Evolutionary conservation across 2,329 filamentous ascomycete genomes (phyloP).

Genomic region (Coniochaeta sp.): DNA sequence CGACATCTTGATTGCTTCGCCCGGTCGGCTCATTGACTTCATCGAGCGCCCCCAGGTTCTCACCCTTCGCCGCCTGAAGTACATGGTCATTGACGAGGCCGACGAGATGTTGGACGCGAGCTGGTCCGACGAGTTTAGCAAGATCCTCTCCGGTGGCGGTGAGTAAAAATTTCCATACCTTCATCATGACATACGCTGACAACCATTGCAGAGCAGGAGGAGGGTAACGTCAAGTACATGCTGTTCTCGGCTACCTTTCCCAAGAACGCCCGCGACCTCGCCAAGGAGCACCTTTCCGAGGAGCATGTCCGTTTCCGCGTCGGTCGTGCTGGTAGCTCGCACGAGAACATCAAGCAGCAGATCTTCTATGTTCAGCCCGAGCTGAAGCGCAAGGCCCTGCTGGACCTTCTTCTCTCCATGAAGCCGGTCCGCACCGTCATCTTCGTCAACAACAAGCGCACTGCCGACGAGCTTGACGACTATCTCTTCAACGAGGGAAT

Average conservation of each 20-base stretch:
- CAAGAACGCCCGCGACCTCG: conserved; percentile 67
- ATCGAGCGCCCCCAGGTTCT: conserved; percentile 65
- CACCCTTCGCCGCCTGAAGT: conserved; percentile 69
- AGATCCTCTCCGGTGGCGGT: conserved; percentile 77
- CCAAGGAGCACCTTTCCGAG: conserved; percentile 65
- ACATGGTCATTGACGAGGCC: conserved; percentile 83
- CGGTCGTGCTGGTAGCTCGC: conserved; percentile 77
- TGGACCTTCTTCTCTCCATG: conserved; percentile 64
- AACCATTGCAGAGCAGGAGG: conserved; percentile 57
- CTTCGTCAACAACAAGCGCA: conserved; percentile 77
- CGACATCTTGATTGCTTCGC: conserved; percentile 77
- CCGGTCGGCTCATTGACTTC: conserved; percentile 59
- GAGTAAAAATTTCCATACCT: conserved; percentile 27
- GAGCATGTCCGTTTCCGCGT: conserved; percentile 77
- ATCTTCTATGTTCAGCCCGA: conserved; percentile 59
- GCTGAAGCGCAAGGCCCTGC: conserved; percentile 63
- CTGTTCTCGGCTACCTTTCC: conserved; percentile 97
- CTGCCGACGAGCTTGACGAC: conserved; percentile 80
- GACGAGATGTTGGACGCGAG: conserved; percentile 81
- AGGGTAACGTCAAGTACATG: conserved; percentile 61
- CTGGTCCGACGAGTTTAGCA: conserved; percentile 69
- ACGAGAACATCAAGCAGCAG: conserved; percentile 74
- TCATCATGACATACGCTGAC: conserved; percentile 13
- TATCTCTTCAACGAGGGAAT: conserved; percentile 73
- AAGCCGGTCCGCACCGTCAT: conserved; percentile 74